phyloP scores from a whole-genome alignment of 495 filamentous ascomycete genomes.

The Podospora conica region DNA sequence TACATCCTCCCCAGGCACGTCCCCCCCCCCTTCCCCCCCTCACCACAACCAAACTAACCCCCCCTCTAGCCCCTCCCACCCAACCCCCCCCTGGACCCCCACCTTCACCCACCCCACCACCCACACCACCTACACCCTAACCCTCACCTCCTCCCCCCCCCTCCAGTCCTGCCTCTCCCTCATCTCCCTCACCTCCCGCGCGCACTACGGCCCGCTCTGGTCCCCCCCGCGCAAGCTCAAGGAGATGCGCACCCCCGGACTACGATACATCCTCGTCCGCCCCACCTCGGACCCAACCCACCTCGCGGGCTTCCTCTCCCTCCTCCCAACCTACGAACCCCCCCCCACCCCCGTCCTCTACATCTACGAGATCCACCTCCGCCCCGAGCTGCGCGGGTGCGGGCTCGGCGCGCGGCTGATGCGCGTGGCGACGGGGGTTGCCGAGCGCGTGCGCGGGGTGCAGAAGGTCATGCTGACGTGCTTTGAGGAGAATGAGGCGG shows the following conservation, averaged over 20 bases:
- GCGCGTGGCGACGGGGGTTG: background rate
- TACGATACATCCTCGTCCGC: background rate
- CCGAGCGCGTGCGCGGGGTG: background rate
- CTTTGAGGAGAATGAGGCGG: background rate
- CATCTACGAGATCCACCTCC: background rate
- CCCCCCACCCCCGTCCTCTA: background rate
- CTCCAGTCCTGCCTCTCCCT: background rate
- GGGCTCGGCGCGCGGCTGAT: background rate
- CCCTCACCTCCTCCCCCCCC: background rate
- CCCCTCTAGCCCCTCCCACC: background rate
- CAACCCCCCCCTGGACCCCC: background rate
- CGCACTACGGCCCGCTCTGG: background rate
- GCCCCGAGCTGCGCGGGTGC: background rate
- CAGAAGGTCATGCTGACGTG: background rate
- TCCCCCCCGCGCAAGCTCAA: background rate
- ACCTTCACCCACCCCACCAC: background rate
- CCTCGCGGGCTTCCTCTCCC: background rate
- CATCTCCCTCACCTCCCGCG: background rate
- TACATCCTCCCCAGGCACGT: background rate
- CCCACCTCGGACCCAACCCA: background rate
- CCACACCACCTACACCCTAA: background rate
- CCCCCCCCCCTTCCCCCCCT: background rate
- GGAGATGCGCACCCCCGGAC: background rate
- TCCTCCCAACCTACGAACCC: background rate
- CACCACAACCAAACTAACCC: background rate